phyloP scores from a whole-genome alignment of 331 rosid genomes.

The Telfairia occidentalis region DNA sequence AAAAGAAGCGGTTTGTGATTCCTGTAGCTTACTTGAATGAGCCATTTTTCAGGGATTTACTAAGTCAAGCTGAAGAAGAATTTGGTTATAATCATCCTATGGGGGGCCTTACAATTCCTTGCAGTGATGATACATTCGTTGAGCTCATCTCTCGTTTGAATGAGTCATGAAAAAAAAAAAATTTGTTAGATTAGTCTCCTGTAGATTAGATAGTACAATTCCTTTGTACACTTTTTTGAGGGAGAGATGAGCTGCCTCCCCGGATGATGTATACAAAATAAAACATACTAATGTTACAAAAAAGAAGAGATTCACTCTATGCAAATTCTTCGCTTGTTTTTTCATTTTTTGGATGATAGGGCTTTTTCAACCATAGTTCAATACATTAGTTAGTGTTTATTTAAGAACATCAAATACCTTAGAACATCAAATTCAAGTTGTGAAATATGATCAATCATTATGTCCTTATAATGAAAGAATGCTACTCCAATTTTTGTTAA shows the following conservation, averaged over 20 bases:
- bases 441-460: not conserved
- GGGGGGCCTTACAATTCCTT: constrained; percentile 9
- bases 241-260: not conserved
- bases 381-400: not conserved
- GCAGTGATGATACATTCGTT: constrained; percentile 1
- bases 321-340: not conserved
- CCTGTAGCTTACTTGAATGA: constrained; percentile 19
- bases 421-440: not conserved
- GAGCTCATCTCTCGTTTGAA: constrained; percentile 5
- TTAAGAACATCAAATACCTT: too few species aligned
- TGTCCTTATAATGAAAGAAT: not conserved
- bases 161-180: not conserved
- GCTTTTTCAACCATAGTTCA: not conserved
- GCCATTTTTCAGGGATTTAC: constrained; percentile 16
- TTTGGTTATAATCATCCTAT: constrained; percentile 14
- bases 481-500: not conserved
- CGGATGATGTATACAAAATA: constrained; percentile 2
- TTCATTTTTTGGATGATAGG: not conserved
- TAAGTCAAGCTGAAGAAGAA: constrained; percentile 11
- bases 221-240: not conserved
- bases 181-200: not conserved
- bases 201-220: not conserved
- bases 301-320: not conserved
- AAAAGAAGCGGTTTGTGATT: constrained; percentile 23
- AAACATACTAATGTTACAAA: not conserved